Conservation (phyloP, 352 stramenopile species). For the Pythium rhizo-oryzae region DNA sequence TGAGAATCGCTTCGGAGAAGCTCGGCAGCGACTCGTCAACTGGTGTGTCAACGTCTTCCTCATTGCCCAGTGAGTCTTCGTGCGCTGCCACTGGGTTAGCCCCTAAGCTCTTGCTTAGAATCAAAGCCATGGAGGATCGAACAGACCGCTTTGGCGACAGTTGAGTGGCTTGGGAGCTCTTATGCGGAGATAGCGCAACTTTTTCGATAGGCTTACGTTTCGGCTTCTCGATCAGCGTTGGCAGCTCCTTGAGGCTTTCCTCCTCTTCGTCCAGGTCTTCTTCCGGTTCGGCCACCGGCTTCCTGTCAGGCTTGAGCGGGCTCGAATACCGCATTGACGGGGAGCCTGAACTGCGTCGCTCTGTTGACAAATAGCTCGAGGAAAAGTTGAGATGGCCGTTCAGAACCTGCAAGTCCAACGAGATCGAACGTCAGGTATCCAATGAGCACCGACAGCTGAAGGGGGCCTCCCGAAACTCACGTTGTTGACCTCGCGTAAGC, state of each 20-base stretch:
- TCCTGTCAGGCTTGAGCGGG: slow-evolving; percentile 1
- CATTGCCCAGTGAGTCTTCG: background rate
- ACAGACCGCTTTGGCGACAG: background rate
- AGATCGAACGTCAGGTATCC: background rate
- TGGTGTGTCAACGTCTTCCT: slow-evolving; percentile 15
- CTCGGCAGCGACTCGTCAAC: slow-evolving; percentile 37
- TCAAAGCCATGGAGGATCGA: background rate
- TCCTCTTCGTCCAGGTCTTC: slow-evolving; percentile 34
- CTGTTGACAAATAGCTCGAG: slow-evolving; percentile 48
- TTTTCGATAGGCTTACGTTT: background rate
- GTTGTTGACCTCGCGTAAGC: slow-evolving; percentile 70
- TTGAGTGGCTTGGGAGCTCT: background rate
- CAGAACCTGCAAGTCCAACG: slow-evolving; percentile 39
- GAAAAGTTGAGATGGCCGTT: slow-evolving; percentile 58
- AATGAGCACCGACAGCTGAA: background rate
- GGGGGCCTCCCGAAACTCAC: slow-evolving; percentile 29
- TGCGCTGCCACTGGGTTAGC: background rate
- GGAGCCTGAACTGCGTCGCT: slow-evolving; percentile 3
- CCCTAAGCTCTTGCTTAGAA: background rate
- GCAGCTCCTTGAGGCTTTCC: slow-evolving; percentile 47
- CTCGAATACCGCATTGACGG: slow-evolving; percentile 9
- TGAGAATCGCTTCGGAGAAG: slow-evolving; percentile 37
- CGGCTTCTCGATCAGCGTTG: slow-evolving; percentile 57
- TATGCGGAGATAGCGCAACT: background rate
- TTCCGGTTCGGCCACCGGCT: slow-evolving; percentile 6